phyloP scores from a whole-genome alignment of 2,329 filamentous ascomycete genomes.

The Sporothrix brunneoviolacea region DNA sequence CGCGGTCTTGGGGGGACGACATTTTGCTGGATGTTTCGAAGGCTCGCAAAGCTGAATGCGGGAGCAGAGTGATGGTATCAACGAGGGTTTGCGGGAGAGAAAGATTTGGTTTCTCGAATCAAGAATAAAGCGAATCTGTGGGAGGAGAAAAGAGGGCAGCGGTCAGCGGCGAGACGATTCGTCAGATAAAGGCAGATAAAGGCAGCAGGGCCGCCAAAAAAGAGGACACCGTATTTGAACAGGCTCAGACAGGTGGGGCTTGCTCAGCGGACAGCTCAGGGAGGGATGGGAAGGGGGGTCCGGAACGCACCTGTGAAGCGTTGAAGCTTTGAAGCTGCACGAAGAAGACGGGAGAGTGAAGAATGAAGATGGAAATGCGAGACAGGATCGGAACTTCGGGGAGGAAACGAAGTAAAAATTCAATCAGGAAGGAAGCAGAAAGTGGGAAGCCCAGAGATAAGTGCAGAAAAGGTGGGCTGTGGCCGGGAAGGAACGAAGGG shows the following conservation, averaged over 20 bases:
- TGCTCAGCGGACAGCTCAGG: background rate
- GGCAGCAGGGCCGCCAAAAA: background rate
- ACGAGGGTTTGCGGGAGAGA: background rate
- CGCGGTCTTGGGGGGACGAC: slow-evolving; percentile 68
- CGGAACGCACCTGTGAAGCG: slow-evolving; percentile 6
- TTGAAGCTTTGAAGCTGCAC: slow-evolving; percentile 14
- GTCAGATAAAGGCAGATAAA: slow-evolving; percentile 1
- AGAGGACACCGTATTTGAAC: slow-evolving; percentile 14
- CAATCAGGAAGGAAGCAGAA: slow-evolving; percentile 1
- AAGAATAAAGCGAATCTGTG: slow-evolving; percentile 1
- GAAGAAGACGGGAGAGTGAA: background rate
- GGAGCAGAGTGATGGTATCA: slow-evolving; percentile 2
- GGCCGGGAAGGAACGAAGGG: slow-evolving; percentile 2
- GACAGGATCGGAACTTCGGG: background rate
- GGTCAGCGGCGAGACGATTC: slow-evolving; percentile 7
- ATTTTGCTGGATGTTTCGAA: slow-evolving; percentile 38
- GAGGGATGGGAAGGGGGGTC: background rate
- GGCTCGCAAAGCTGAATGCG: background rate
- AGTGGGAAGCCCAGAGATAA: slow-evolving; percentile 11
- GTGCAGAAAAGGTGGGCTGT: slow-evolving; percentile 10
- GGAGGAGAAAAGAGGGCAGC: background rate
- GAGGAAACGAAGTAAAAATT: slow-evolving; percentile 4
- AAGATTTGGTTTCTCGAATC: background rate
- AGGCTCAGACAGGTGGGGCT: background rate
- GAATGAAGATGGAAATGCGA: background rate